Base-by-base conservation (phyloP, 495 filamentous ascomycete species). In the Neurospora sp. region DNA sequence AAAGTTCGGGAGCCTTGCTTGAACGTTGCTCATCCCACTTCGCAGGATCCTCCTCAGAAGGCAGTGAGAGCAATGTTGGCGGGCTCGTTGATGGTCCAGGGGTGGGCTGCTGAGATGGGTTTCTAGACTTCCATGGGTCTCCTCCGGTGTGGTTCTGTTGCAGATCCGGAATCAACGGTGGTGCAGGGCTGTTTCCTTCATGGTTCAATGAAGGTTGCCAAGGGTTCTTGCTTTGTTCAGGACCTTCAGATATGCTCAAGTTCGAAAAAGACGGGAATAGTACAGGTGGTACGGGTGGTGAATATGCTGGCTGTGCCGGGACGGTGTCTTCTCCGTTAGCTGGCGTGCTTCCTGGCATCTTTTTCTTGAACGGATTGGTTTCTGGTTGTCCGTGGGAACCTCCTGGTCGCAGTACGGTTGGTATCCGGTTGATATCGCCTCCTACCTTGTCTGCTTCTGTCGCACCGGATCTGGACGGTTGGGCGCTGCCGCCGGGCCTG, bases 351-450 rank as follows among this genome's bases (percentile, higher is more conserved):
- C 76, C 69, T 20, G 79, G 62, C 27, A 79, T 80, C 70, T 86
- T 85, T 40, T 83, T 82, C 74, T 85, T 85, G 79, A 87, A 88
- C 4, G 87, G 87, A 71, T 88, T 88, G n/a, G 86, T 88, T 72
- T 86, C 84, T 42, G 77, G 73, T 35, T 80, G 81, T 11, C 69
- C 38, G 5, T 75, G 76, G 23, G 75, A 80, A 69, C 72, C 78
- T 71, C 81, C 82, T 0, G 82, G 84, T 74, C 80, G 76, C 37
- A 84, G 77, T 37, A 77, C 73, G 39, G 74, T 76, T 9, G 83
- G 84, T 37, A 85, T 77, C 16, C 77, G 72, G 37, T 72, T 54
- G 11, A 74, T 35, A 16, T 75, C 54, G 23, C 75, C 76, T 73
- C 69, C 46, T 73, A 75, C 38, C 41, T 60, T 70, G 31, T 73